A percentile compares a stretch with the other conserved stretches of the same genome.
Conservation (phyloP, 306 rosid species). For the Cyclanthera cordifolia region DNA sequence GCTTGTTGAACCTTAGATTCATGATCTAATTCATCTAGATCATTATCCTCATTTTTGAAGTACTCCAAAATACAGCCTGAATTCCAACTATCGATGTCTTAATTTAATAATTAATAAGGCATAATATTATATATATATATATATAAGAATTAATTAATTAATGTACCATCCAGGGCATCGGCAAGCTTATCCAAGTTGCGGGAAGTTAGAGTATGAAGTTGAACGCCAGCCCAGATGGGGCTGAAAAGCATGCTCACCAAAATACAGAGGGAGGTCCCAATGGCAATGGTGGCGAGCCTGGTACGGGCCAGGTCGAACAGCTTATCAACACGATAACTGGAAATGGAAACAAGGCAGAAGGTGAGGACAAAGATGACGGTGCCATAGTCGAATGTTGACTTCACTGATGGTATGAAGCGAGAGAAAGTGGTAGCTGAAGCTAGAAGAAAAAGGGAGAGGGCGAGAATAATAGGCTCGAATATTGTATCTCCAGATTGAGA, state of each 20-base stretch:
- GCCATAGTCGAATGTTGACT: slow-evolving; percentile 75
- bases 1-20: neutral
- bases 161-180: slow-evolving; percentile 51
- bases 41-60: neutral
- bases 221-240: slow-evolving; percentile 90
- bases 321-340: slow-evolving; percentile 49
- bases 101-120: too few species aligned
- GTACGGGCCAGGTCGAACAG: slow-evolving; percentile 36
- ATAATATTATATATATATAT: too few species aligned
- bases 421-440: slow-evolving; percentile 79
- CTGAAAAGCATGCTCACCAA: slow-evolving; percentile 35
- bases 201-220: slow-evolving; percentile 40
- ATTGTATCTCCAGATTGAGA: slow-evolving; percentile 42
- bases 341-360: slow-evolving; percentile 59
- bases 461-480: slow-evolving; percentile 45
- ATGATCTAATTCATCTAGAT: neutral
- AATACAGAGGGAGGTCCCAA: slow-evolving; percentile 55
- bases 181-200: slow-evolving; percentile 65
- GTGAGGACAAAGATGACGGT: slow-evolving; percentile 73
- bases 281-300: slow-evolving; percentile 50
- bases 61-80: slow-evolving; percentile 10
- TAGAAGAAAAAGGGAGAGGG: slow-evolving; percentile 51
- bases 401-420: slow-evolving; percentile 66
- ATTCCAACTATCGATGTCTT: too few species aligned
- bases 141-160: too few species aligned